phyloP scores from a whole-genome alignment of 2,329 filamentous ascomycete species.

The Exophiala sideris region DNA sequence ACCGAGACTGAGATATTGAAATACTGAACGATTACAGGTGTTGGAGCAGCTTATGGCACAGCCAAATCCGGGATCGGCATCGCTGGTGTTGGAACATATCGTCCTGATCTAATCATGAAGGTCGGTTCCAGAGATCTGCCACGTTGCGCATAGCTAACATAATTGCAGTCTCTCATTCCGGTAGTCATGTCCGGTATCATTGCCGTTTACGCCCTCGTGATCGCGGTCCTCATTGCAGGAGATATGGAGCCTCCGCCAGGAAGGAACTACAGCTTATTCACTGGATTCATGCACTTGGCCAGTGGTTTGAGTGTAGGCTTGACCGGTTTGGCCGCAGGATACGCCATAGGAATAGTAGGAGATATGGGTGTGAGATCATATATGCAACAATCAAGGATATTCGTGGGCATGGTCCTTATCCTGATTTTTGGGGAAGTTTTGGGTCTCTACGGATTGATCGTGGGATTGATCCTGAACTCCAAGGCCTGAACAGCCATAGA shows the following conservation, averaged over 20 bases:
- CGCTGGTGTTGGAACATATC: conserved; percentile 63
- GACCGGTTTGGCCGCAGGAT: conserved; percentile 88
- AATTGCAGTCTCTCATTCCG: conserved; percentile 46
- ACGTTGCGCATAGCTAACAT: conserved; percentile 2
- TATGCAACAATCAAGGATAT: conserved; percentile 93
- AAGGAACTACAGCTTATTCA: conserved; percentile 77
- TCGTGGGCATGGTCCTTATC: conserved; percentile 97
- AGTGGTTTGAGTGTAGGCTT: conserved; percentile 88
- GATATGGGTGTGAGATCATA: conserved; percentile 90
- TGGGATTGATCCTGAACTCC: conserved; percentile 89
- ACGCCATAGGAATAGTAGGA: conserved; percentile 92
- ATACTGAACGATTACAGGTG: conserved; percentile 44
- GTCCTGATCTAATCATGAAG: conserved; percentile 68
- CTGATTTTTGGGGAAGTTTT: conserved; percentile 97
- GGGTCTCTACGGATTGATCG: conserved; percentile 93
- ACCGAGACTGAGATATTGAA: neutral
- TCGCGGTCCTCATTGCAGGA: conserved; percentile 91
- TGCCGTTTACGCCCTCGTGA: conserved; percentile 94
- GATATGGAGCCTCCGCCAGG: conserved; percentile 72
- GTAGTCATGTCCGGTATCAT: conserved; percentile 97
- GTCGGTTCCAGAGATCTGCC: conserved; percentile 32
- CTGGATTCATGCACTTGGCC: conserved; percentile 88
- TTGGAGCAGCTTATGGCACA: conserved; percentile 65
- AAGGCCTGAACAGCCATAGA: conserved; percentile 55
- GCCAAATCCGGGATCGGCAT: conserved; percentile 68